Evolutionary conservation across 202 grass and related monocot species (phyloP), one percentile per base, ranked within the genome.

Genomic region (Bolboschoenoplectus hybrid): DNA sequence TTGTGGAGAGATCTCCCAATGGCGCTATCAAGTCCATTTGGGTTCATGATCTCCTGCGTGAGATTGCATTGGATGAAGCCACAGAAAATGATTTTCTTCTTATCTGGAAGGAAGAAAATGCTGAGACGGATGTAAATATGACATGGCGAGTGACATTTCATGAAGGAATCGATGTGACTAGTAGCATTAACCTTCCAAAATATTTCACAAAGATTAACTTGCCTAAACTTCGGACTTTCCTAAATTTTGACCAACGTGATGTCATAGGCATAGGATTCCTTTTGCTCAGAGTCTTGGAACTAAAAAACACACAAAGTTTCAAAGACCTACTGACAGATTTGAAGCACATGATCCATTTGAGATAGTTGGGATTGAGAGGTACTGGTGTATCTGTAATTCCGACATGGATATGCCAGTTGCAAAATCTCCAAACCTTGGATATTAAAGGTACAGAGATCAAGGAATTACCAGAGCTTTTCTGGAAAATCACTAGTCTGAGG

Each of bases 391-490:
- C 0, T 4, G n/a, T 3, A 13, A 43, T 85, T 0, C 84, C 84
- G 65, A 34, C 32, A 7, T 75, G 49, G 11, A 66, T 50, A 5
- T 53, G 36, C 2, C 47, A 35, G 5, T 70, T 79, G 14, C 19
- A 32, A 14, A 47, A 76, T 81, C 58, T 86, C 36, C 74, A 56
- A 1, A 86, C 60, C 20, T 19, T 86, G 17, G 74, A 86, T 86
- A 67, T 81, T 1, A 81, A 74, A 6, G 14, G 26, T 39, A 58
- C 74, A 58, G 0, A 1, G 0, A 35, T 67, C 9, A 1, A 7
- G 3, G 19, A 63, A 14, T 56, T 86, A 39, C 74, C 85, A 7
- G 17, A 66, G 2, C 9, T 3, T 67, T 14, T 86, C 11, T 80
- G 72, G 85, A 67, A 9, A 45, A 52, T 86, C 36, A 35, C 3